These are phyloP conservation scores for Inga laurina DNA, from an alignment of 306 rosid genomes.

Conservation along the genomic window DNA sequence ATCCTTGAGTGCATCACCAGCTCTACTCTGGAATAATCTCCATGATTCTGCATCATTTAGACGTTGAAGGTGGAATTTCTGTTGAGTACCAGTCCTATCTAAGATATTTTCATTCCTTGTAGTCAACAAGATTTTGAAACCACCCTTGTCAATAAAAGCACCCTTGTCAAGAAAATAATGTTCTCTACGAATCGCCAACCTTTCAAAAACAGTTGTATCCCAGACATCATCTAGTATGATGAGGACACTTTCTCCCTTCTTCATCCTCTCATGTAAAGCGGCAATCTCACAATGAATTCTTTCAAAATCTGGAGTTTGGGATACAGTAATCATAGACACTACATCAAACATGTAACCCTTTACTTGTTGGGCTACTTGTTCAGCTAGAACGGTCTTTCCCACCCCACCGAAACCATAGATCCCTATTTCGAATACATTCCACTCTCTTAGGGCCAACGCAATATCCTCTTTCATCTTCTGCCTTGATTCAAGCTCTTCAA, in stretches of 20 bases:
- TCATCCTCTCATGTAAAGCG: not conserved
- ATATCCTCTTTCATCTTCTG: not conserved
- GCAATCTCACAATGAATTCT: not conserved
- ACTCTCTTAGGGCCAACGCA: not conserved
- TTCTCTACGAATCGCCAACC: not conserved
- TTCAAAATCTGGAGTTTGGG: not conserved
- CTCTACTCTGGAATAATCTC: not conserved
- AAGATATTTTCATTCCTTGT: not conserved
- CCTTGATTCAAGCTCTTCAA: too few relatives aligned
- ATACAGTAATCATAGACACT: not conserved
- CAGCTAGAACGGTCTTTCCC: not conserved
- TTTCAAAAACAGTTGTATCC: not conserved
- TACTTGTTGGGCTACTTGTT: not conserved
- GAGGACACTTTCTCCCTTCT: not conserved
- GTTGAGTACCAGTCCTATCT: not conserved
- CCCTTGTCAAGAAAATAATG: not conserved
- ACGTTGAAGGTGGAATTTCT: not conserved
- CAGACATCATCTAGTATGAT: not conserved
- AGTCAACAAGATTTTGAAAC: not conserved
- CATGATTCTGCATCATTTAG: not conserved
- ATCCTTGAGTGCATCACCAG: not conserved
- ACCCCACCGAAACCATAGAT: not conserved
- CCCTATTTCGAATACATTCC: not conserved
- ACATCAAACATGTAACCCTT: not conserved
- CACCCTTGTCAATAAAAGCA: too few relatives aligned